A percentile compares a stretch with the other conserved stretches of the same genome.
phyloP scores from a whole-genome alignment of 1,284 basidiomycete genomes.

The Schizopora paradoxa region DNA sequence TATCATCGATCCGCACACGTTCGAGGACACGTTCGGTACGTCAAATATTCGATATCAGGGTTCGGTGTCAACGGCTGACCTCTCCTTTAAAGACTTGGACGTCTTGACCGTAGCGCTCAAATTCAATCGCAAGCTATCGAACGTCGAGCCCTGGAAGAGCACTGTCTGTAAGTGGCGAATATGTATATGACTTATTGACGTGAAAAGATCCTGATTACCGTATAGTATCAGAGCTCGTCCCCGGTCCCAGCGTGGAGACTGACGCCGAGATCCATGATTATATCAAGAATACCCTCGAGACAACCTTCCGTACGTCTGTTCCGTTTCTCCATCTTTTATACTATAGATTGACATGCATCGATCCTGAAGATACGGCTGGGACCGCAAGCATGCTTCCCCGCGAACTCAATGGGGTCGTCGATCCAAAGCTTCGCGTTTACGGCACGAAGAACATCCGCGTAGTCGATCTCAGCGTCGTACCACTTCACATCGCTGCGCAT shows the following conservation, averaged over 20 bases:
- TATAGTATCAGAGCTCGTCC: conserved; percentile 7
- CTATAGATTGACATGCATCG: no score
- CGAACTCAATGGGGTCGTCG: conserved; percentile 36
- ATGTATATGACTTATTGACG: background rate
- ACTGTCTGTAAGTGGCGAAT: conserved; percentile 2
- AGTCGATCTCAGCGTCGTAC: conserved; percentile 26
- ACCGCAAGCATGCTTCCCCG: conserved; percentile 37
- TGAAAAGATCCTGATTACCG: no score
- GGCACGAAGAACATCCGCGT: conserved; percentile 30
- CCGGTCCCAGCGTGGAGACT: background rate
- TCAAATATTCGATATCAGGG: no score
- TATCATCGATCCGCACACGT: conserved; percentile 32
- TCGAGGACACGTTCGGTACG: conserved; percentile 19
- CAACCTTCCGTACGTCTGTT: conserved; percentile 11
- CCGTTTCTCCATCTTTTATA: no score
- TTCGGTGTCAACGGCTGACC: no score
- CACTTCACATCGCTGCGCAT: conserved; percentile 22
- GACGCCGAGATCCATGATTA: conserved; percentile 4
- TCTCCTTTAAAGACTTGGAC: conserved; percentile 7
- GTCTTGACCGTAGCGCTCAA: conserved; percentile 13
- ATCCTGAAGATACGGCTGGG: conserved; percentile 28
- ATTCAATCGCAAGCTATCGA: conserved; percentile 11
- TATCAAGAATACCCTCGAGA: conserved; percentile 9
- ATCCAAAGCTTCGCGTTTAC: conserved; percentile 28
- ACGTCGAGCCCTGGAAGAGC: conserved; percentile 14